These are phyloP conservation scores for Arctostaphylos glauca DNA, from an alignment of 148 eudicot genomes.

Conservation along the genomic window DNA sequence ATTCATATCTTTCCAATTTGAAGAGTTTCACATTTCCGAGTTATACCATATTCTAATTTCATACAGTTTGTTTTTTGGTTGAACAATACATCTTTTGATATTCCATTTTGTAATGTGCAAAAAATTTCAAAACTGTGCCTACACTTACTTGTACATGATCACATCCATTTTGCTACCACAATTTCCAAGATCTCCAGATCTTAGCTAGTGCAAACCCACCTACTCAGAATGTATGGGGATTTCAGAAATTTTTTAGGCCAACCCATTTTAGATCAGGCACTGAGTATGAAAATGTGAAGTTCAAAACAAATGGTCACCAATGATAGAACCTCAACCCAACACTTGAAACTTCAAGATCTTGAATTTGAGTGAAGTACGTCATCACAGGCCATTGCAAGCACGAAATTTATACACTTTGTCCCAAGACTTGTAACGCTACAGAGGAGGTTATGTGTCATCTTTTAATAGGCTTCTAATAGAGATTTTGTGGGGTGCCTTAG, in stretches of 20 bases:
- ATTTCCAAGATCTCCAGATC: background rate
- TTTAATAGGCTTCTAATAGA: background rate
- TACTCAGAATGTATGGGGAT: background rate
- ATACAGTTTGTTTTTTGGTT: background rate
- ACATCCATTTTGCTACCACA: background rate
- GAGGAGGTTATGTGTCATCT: background rate
- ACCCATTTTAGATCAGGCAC: background rate
- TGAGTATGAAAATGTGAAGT: background rate
- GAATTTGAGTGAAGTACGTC: background rate
- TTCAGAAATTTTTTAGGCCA: background rate
- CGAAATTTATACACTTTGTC: background rate
- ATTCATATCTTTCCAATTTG: background rate
- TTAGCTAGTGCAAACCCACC: background rate
- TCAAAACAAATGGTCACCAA: background rate
- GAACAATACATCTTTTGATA: background rate
- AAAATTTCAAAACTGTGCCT: background rate
- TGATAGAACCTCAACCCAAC: background rate
- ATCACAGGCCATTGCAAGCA: background rate
- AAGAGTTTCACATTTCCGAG: background rate
- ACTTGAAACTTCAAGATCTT: background rate
- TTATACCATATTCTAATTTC: background rate
- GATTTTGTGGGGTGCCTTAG: background rate
- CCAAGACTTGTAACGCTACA: background rate
- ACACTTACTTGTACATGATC: background rate
- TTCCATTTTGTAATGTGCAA: background rate